A percentile compares a stretch with the other conserved stretches of the same genome.
Evolutionary conservation across 176 grass and related monocot species (phyloP).

Genomic region (Urochloa ruziziensis): DNA sequence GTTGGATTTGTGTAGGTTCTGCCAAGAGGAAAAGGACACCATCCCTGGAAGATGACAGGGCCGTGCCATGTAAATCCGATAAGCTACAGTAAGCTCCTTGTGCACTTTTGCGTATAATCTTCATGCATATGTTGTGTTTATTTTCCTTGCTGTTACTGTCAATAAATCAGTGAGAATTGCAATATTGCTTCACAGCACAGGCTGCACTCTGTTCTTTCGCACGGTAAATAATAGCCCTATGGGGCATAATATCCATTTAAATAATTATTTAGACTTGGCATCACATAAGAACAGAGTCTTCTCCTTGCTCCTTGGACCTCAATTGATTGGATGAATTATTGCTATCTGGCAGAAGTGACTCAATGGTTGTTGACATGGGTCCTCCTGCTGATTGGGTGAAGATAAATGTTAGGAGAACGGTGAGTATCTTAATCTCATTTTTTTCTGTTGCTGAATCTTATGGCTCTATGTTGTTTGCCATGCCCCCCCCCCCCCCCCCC

Average conservation of each 20-base stretch:
- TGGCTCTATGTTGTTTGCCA: background rate
- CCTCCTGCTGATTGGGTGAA: slow-evolving; percentile 91
- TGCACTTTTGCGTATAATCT: background rate
- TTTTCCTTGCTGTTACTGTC: background rate
- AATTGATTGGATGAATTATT: slow-evolving; percentile 29
- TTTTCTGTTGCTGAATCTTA: slow-evolving; percentile 7
- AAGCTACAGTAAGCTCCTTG: slow-evolving; percentile 56
- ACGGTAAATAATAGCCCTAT: background rate
- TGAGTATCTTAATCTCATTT: slow-evolving; percentile 37
- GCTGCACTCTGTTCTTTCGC: slow-evolving; percentile 11
- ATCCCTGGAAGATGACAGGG: slow-evolving; percentile 52
- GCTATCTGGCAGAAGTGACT: slow-evolving; percentile 59
- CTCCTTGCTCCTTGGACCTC: background rate
- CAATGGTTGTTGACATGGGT: slow-evolving; percentile 64
- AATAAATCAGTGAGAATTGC: slow-evolving; percentile 2
- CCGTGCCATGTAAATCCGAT: slow-evolving; percentile 30
- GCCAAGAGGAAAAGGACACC: slow-evolving; percentile 73
- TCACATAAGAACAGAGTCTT: background rate
- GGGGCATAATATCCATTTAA: background rate
- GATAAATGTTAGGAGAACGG: slow-evolving; percentile 75
- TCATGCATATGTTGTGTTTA: background rate
- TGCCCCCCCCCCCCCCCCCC: too few species aligned
- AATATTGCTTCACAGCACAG: background rate
- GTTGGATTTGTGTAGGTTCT: slow-evolving; percentile 45
- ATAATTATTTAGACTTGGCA: background rate